These are phyloP conservation scores for Cicer chorassanicum DNA, from an alignment of 306 rosid genomes.

Conservation along the genomic window DNA sequence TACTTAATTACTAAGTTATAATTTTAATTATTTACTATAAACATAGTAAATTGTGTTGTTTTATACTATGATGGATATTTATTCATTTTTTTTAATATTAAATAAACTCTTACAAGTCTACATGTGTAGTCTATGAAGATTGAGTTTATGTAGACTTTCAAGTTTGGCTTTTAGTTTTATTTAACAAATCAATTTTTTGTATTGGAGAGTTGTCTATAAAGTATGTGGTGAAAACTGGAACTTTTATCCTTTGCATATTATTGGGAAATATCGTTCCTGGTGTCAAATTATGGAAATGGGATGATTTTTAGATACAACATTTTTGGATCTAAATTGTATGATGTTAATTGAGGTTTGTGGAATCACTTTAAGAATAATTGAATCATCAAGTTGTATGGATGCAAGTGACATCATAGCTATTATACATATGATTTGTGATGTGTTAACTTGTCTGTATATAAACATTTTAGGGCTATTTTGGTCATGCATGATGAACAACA, in stretches of 20 bases:
- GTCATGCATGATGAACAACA: conserved; percentile 1
- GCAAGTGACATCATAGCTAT: not conserved
- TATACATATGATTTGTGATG: not conserved
- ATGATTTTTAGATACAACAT: not conserved
- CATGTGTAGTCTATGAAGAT: not conserved
- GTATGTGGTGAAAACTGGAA: not conserved
- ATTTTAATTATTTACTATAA: not conserved
- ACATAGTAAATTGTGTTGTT: not conserved
- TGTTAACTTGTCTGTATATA: not conserved
- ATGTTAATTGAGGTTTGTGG: conserved; percentile 8
- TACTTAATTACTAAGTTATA: not conserved
- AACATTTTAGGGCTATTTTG: conserved; percentile 18
- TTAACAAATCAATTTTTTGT: not conserved
- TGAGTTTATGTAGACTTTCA: not conserved
- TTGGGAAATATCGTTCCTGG: not conserved
- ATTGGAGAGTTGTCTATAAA: not conserved
- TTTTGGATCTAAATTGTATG: conserved; percentile 8
- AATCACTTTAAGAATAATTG: not conserved
- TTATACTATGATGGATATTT: not conserved
- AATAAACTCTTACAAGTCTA: not conserved
- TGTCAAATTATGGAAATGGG: conserved; percentile 18
- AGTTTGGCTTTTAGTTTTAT: not conserved
- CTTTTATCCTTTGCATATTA: conserved; percentile 7
- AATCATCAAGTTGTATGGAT: not conserved
- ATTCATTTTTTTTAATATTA: not conserved